A percentile compares a stretch with the other conserved stretches of the same genome.
Evolutionary conservation across 495 filamentous ascomycete genomes (phyloP).

Genomic region (Friedmanniomyces simplex): DNA sequence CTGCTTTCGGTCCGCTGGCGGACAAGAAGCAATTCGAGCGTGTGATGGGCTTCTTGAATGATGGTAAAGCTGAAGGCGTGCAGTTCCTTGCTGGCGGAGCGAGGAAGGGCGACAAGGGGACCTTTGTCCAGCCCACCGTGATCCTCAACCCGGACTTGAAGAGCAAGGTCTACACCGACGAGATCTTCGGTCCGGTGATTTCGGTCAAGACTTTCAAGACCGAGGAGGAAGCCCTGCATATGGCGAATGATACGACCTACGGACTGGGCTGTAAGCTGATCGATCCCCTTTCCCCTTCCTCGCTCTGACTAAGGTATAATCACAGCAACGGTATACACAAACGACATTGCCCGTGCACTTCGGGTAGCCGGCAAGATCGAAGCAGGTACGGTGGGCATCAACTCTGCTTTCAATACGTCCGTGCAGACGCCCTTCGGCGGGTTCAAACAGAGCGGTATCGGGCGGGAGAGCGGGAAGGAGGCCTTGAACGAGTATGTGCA

Average conservation of each 20-base stretch:
- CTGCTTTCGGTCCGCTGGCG: conserved; percentile 28
- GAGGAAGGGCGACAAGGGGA: conserved; percentile 30
- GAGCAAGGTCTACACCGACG: conserved; percentile 38
- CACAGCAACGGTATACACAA: conserved; percentile 37
- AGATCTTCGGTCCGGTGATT: conserved; percentile 47
- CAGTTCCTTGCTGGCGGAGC: conserved; percentile 24
- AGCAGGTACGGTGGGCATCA: conserved; percentile 45
- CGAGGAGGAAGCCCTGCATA: conserved; percentile 41
- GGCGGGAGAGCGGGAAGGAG: conserved; percentile 37
- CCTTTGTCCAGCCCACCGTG: conserved; percentile 41
- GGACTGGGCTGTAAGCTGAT: conserved; percentile 30
- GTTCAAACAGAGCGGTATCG: conserved; percentile 41
- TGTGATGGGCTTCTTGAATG: conserved; percentile 26
- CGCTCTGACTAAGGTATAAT: not conserved
- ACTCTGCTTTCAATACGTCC: conserved; percentile 36
- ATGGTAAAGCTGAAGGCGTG: conserved; percentile 24
- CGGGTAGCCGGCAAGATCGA: conserved; percentile 41
- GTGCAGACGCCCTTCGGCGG: conserved; percentile 41
- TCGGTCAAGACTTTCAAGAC: conserved; percentile 42
- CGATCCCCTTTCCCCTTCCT: not conserved
- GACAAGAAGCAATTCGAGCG: conserved; percentile 31
- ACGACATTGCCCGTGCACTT: conserved; percentile 41
- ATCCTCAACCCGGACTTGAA: conserved; percentile 36
- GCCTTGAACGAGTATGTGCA: conserved; percentile 35
- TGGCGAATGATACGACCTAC: conserved; percentile 41